Evolutionary conservation across 257 asterid species (phyloP), one percentile per base, ranked within the genome.

Genomic region (Rauvolfia tetraphylla): DNA sequence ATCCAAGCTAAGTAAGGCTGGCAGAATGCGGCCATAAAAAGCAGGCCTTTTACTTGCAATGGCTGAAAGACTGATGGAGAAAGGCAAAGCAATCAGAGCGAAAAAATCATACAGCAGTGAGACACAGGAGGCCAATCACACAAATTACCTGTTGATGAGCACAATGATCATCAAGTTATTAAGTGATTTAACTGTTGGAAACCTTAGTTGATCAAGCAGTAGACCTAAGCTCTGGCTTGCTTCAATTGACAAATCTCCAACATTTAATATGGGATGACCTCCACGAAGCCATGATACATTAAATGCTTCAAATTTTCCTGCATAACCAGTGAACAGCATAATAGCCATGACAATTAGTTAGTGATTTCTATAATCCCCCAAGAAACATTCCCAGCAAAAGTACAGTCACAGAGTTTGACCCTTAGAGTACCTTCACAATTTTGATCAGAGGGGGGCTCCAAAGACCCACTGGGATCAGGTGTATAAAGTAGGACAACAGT

Each of bases 261-360:
- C 87, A 86, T 90, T 88, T 69, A 95, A 92, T 53, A 89, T 39
- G 22, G 98, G 96, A 87, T 95, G 99, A 70, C 98, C 99, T 76
- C 98, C 96, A 49, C 96, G 98, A 83, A 95, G 90, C 98, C 98
- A 95, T 74, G 97, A 90, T 63, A 93, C 79, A 83, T 95, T 91
- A 84, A 93, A 92, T 73, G 83, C 92, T 75, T 91, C 88, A 31
- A 85, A 81, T 75, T 77, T 85, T 80, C 85, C 98, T 93, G 89
- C 82, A 79, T 62, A 72, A 76, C 29, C 23, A 76, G 53, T 73
- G 7, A 57, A 23, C 27, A 56, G 53, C 25, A 75, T 71, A 27
- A 65, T 31, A 75, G 67, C 63, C 49, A 25, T 25, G 71, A 68
- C 23, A 23, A 34, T 56, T 68, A 48, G 13, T 46, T 48, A 77